Conservation (phyloP, 2,329 filamentous ascomycete species). For the Curvularia eragrostidis region DNA sequence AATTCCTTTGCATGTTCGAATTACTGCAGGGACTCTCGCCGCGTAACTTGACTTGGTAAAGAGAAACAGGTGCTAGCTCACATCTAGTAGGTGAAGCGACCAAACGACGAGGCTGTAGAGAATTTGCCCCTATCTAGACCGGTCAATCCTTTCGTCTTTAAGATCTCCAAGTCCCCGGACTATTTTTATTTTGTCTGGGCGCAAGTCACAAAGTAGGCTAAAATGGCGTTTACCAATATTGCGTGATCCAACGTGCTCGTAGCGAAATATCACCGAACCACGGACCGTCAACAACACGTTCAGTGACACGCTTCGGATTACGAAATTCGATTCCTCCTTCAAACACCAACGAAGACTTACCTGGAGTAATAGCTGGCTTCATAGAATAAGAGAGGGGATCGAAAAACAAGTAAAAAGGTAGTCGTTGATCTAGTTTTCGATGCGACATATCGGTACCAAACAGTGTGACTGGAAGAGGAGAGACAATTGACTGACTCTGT, state of each 20-base stretch:
- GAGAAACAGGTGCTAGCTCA: neutral
- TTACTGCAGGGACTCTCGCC: neutral
- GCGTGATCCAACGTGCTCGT: conserved; percentile 46
- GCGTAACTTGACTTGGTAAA: conserved; percentile 1
- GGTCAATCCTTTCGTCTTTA: neutral
- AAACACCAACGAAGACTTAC: no score
- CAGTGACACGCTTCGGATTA: neutral
- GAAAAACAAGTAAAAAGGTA: neutral
- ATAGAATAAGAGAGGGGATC: neutral
- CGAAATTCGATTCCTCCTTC: no score
- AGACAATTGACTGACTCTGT: neutral
- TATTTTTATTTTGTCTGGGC: neutral
- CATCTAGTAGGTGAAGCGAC: conserved; percentile 1
- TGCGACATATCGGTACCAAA: neutral
- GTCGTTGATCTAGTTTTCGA: neutral
- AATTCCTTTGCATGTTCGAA: neutral
- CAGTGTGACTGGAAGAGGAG: neutral
- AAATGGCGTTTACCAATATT: conserved; percentile 32
- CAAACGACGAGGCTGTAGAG: neutral
- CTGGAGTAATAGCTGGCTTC: no score
- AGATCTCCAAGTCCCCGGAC: neutral
- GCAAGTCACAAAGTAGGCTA: conserved; percentile 17
- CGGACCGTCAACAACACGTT: conserved; percentile 15
- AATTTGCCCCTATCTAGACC: neutral
- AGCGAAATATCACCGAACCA: conserved; percentile 29